Conservation (phyloP, 331 rosid species). For the Telfairia occidentalis region DNA sequence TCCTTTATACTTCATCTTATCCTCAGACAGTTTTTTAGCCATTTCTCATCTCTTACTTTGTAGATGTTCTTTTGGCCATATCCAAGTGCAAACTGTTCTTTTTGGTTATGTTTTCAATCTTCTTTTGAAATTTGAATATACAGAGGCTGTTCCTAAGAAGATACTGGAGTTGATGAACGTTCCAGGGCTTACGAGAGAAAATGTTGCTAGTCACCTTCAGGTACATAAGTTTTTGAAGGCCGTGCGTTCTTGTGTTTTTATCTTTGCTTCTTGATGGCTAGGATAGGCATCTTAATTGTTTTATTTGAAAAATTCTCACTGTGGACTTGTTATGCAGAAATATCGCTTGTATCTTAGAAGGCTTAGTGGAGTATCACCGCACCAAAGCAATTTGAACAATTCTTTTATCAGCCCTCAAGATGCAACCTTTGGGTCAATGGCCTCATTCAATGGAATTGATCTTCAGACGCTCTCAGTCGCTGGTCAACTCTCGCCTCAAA, state of each 20-base stretch:
- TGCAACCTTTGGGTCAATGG: conserved; percentile 60
- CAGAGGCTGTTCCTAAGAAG: conserved; percentile 98
- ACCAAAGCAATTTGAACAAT: conserved; percentile 49
- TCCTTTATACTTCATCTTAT: not conserved
- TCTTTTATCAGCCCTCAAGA: conserved; percentile 68
- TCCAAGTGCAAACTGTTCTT: not conserved
- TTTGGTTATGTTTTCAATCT: conserved; percentile 15
- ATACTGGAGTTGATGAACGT: conserved; percentile 97
- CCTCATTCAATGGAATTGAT: conserved; percentile 71
- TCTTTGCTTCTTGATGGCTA: conserved; percentile 12
- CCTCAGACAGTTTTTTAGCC: not conserved
- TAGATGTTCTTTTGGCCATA: not conserved
- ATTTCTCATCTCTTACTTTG: not conserved
- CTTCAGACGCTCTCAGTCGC: conserved; percentile 68
- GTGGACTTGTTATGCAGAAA: conserved; percentile 54
- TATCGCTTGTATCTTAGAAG: conserved; percentile 90
- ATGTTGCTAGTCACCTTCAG: conserved; percentile 99
- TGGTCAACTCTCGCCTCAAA: conserved; percentile 80
- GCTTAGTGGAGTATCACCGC: conserved; percentile 75
- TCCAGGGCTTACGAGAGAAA: conserved; percentile 95
- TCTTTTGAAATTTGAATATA: conserved; percentile 16
- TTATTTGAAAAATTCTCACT: too few species aligned
- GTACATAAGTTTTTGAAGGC: conserved; percentile 18
- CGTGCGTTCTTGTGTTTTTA: not conserved
- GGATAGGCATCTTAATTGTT: not conserved